These are phyloP conservation scores for Aristolochia contorta DNA, from an alignment of 164 flowering plant genomes.

Conservation along the genomic window DNA sequence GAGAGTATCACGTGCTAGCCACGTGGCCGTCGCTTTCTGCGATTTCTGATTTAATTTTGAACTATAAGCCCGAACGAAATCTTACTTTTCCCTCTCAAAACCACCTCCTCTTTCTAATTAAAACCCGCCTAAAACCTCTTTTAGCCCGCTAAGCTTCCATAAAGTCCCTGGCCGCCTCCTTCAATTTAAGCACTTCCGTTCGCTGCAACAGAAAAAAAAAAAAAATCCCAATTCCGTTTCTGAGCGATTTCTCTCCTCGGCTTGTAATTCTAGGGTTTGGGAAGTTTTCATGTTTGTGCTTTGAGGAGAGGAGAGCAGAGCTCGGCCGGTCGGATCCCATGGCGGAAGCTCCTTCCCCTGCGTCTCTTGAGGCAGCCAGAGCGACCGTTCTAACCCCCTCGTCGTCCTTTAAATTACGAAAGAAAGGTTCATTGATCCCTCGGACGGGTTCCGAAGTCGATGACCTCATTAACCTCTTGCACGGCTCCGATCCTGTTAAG, in stretches of 20 bases:
- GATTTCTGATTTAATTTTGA: neutral
- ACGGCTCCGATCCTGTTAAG: constrained; percentile 63
- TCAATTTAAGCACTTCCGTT: too few species aligned
- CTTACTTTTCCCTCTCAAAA: neutral
- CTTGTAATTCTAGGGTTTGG: constrained; percentile 8
- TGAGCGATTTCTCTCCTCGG: too few species aligned
- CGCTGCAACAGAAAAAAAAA: too few species aligned
- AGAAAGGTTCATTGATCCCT: constrained; percentile 15
- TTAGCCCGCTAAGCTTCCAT: too few species aligned
- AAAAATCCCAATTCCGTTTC: too few species aligned
- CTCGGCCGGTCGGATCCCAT: constrained; percentile 11
- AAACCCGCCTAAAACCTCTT: neutral
- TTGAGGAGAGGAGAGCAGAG: neutral
- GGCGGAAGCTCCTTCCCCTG: constrained; percentile 11
- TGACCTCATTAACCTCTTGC: constrained; percentile 41
- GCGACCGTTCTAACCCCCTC: constrained; percentile 17
- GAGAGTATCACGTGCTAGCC: too few species aligned
- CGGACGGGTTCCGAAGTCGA: constrained; percentile 34
- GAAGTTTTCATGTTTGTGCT: constrained; percentile 5
- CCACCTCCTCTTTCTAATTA: neutral
- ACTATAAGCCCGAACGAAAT: neutral
- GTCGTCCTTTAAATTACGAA: constrained; percentile 29
- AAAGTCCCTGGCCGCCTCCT: too few species aligned
- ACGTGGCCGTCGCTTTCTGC: neutral
- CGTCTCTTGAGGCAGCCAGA: constrained; percentile 7